phyloP scores from a whole-genome alignment of 1,284 basidiomycete species.

The Pisolithus thermaeus region DNA sequence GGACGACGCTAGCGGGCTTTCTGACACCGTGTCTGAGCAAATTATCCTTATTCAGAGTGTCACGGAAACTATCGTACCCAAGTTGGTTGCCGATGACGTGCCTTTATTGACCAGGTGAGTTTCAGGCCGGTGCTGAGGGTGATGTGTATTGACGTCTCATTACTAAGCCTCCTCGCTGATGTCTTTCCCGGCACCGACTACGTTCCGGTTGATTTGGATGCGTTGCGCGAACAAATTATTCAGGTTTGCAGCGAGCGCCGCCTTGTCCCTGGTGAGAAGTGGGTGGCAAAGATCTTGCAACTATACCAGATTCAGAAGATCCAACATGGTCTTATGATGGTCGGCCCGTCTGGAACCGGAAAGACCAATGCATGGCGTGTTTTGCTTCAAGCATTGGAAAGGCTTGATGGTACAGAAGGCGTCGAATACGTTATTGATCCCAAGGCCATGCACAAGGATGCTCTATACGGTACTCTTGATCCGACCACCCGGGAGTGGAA shows the following conservation, averaged over 20 bases:
- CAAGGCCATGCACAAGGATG: slow-evolving; percentile 98
- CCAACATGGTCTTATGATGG: slow-evolving; percentile 99
- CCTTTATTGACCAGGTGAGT: slow-evolving; percentile 83
- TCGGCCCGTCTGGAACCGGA: slow-evolving; percentile 94
- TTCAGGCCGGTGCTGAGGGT: not conserved
- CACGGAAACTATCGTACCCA: slow-evolving; percentile 98
- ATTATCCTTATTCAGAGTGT: slow-evolving; percentile 98
- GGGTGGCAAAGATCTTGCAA: slow-evolving; percentile 96
- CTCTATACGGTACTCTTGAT: slow-evolving; percentile 95
- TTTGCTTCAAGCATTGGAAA: slow-evolving; percentile 84
- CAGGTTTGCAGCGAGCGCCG: slow-evolving; percentile 86
- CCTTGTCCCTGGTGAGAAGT: slow-evolving; percentile 80
- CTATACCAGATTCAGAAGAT: slow-evolving; percentile 99
- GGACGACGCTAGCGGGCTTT: slow-evolving; percentile 49
- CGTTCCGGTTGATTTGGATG: slow-evolving; percentile 82
- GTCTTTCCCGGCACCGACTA: slow-evolving; percentile 98
- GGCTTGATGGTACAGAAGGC: slow-evolving; percentile 89
- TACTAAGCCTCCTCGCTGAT: slow-evolving; percentile 80
- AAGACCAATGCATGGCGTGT: slow-evolving; percentile 99
- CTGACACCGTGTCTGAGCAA: slow-evolving; percentile 79
- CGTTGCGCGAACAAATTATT: slow-evolving; percentile 78
- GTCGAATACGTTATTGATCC: slow-evolving; percentile 97
- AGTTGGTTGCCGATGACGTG: slow-evolving; percentile 96
- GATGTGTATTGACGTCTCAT: slow-evolving; percentile 6
- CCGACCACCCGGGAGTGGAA: slow-evolving; percentile 99